Evolutionary conservation across 2,329 filamentous ascomycete species (phyloP), one percentile per base, ranked within the genome.

Genomic region (Pyrenophora tritici-repentis): DNA sequence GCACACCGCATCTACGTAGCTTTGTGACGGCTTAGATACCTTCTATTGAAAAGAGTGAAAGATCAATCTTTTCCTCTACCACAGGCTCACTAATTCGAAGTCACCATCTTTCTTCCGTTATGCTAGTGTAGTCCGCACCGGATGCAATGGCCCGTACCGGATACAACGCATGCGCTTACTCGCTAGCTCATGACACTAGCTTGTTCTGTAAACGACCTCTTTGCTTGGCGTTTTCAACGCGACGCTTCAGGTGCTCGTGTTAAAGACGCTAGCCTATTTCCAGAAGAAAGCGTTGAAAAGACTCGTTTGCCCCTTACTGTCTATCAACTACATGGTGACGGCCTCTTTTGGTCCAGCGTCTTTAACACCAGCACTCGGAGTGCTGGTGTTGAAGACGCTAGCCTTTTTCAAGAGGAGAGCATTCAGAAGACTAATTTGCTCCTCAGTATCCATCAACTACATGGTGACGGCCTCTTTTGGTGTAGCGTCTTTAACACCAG

Each of bases 311-410:
- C n/a, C n/a, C n/a, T n/a, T n/a, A n/a, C n/a, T n/a, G n/a, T n/a
- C n/a, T n/a, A n/a, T n/a, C n/a, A n/a, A n/a, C n/a, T n/a, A n/a
- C n/a, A n/a, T n/a, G n/a, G n/a, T n/a, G n/a, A n/a, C n/a, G n/a
- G n/a, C n/a, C n/a, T n/a, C n/a, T n/a, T n/a, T n/a, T n/a, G n/a
- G n/a, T n/a, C n/a, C n/a, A n/a, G n/a, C n/a, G n/a, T n/a, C n/a
- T n/a, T n/a, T n/a, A n/a, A n/a, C n/a, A n/a, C n/a, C n/a, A n/a
- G n/a, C n/a, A n/a, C n/a, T n/a, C n/a, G n/a, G n/a, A n/a, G n/a
- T n/a, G n/a, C n/a, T n/a, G n/a, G 37, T 40, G 22, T 40, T 40
- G 22, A 40, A 40, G 16, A 40, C 37, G 37, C 37, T 40, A 40
- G 13, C 13, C 22, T 40, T 40, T 16, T 40, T 40, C 37, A 26